Percentiles rank a stretch among this genome's conserved stretches.
Evolutionary conservation across 2,329 filamentous ascomycete genomes (phyloP).

Genomic region (Stachybotrys elegans): DNA sequence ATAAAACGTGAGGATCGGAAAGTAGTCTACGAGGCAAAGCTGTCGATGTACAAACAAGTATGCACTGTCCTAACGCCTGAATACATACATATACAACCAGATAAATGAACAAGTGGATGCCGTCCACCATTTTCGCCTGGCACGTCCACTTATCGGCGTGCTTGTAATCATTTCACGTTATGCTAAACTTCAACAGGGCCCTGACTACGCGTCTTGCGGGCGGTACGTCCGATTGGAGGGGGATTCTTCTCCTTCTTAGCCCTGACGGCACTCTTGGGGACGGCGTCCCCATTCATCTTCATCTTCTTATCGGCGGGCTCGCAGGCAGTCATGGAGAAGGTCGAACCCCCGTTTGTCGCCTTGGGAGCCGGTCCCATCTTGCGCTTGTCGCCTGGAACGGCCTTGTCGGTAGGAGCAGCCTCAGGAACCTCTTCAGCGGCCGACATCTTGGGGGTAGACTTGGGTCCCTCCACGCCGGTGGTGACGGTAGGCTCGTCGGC

Average conservation of each 20-base stretch:
- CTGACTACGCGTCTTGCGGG: conserved; percentile 38
- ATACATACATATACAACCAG: too few species aligned
- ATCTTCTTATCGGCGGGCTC: conserved; percentile 34
- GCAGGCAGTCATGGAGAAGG: conserved; percentile 6
- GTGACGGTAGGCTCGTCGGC: conserved; percentile 19
- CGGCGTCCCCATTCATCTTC: conserved; percentile 28
- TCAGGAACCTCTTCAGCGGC: conserved; percentile 13
- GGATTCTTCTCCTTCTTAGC: conserved; percentile 33
- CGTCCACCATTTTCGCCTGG: too few species aligned
- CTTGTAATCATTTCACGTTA: conserved; percentile 4
- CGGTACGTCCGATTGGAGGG: conserved; percentile 27
- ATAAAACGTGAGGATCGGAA: too few species aligned
- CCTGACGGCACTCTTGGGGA: conserved; percentile 21
- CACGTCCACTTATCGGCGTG: conserved; percentile 2
- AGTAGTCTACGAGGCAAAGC: too few species aligned
- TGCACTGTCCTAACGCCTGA: too few species aligned
- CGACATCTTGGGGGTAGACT: conserved; percentile 14
- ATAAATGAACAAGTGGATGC: too few species aligned
- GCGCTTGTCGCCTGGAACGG: conserved; percentile 27
- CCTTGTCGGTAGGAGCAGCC: conserved; percentile 10
- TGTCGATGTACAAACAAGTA: too few species aligned
- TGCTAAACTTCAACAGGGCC: conserved; percentile 28
- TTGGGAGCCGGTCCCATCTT: conserved; percentile 27
- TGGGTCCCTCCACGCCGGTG: conserved; percentile 16
- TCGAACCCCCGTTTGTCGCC: conserved; percentile 15